Conservation (phyloP, 2,329 filamentous ascomycete species). For the Aspergillus thermomutatus region DNA sequence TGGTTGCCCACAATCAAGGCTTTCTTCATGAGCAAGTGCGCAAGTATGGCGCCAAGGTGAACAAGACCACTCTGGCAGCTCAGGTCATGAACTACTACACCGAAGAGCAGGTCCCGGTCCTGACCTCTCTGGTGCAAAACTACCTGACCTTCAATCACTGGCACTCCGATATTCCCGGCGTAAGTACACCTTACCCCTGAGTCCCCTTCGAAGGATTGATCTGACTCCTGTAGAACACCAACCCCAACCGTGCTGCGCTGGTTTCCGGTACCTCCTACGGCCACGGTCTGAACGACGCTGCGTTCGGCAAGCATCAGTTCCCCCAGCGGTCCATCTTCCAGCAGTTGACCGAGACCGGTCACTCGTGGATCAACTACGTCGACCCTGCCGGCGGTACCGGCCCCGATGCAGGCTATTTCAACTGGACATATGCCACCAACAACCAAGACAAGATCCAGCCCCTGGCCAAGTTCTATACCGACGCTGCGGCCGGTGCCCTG, state of each 20-base stretch:
- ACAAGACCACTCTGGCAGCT: conserved; percentile 29
- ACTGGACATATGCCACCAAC: conserved; percentile 31
- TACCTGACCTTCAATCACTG: conserved; percentile 46
- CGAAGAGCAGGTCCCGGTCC: conserved; percentile 41
- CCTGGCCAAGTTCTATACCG: conserved; percentile 32
- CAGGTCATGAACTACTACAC: conserved; percentile 48
- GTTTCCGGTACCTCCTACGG: conserved; percentile 31
- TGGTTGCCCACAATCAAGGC: conserved; percentile 32
- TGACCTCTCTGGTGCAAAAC: conserved; percentile 40
- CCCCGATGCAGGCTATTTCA: conserved; percentile 32
- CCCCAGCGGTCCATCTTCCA: conserved; percentile 40
- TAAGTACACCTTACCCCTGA: conserved; percentile 23
- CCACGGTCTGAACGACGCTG: conserved; percentile 32
- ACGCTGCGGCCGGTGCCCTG: conserved; percentile 30
- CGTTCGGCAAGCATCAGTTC: conserved; percentile 24
- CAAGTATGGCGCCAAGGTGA: conserved; percentile 29
- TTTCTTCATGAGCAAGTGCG: conserved; percentile 44
- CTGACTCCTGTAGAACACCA: conserved; percentile 33
- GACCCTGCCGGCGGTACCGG: conserved; percentile 20
- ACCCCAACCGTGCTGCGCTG: conserved; percentile 41
- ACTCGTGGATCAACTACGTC: conserved; percentile 37
- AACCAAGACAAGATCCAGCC: conserved; percentile 28
- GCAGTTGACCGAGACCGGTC: conserved; percentile 29
- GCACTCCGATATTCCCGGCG: conserved; percentile 43
- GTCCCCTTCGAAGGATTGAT: neutral